Conservation (phyloP, 2,329 filamentous ascomycete genomes). For the Polychaeton citri region DNA sequence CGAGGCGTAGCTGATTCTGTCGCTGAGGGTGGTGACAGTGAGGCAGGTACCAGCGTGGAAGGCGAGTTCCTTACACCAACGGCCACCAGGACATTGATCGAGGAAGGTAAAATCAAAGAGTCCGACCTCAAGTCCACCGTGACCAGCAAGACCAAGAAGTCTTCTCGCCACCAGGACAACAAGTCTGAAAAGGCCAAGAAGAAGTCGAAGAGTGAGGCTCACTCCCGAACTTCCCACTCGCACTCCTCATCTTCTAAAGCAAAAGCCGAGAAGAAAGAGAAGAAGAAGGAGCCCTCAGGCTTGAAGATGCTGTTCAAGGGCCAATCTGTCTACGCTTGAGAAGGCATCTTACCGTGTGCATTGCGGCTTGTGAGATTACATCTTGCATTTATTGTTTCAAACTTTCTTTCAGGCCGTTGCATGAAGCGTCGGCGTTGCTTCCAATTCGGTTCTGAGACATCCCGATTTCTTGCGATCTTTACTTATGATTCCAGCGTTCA, state of each 20-base stretch:
- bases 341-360: no score
- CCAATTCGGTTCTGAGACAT: no score
- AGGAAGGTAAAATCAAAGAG: constrained; percentile 33
- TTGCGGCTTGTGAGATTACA: no score
- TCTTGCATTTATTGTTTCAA: no score
- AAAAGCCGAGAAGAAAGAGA: background rate
- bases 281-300: constrained; percentile 27
- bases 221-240: background rate
- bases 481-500: no score
- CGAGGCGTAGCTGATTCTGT: constrained; percentile 48
- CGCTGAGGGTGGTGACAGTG: constrained; percentile 25
- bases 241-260: background rate
- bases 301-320: constrained; percentile 29
- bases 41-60: constrained; percentile 46
- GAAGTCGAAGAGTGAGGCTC: background rate
- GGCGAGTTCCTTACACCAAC: constrained; percentile 52
- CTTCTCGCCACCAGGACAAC: constrained; percentile 2
- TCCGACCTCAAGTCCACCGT: constrained; percentile 27
- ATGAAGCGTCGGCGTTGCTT: no score
- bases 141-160: constrained; percentile 11
- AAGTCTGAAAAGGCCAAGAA: constrained; percentile 7
- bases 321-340: constrained; percentile 2
- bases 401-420: no score
- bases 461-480: no score
- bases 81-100: constrained; percentile 33